A percentile compares a stretch with the other conserved stretches of the same genome.
These are phyloP conservation scores for Termitomyces sp. DNA, from an alignment of 768 basidiomycete genomes.

Conservation along the genomic window DNA sequence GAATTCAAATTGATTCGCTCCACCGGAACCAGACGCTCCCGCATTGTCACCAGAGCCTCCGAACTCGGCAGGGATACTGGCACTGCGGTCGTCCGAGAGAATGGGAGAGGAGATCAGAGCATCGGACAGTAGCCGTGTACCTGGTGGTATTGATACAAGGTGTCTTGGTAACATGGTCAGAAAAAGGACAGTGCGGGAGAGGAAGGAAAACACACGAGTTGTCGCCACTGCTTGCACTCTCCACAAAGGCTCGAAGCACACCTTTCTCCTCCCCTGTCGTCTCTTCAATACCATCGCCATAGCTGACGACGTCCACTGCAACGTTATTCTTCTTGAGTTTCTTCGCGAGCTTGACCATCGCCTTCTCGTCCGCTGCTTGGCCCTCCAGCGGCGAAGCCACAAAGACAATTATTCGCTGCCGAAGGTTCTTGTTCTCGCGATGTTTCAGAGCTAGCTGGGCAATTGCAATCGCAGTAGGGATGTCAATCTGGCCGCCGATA, in stretches of 20 bases:
- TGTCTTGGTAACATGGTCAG: constrained; percentile 51
- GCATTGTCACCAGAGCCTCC: constrained; percentile 47
- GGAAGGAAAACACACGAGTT: constrained; percentile 64
- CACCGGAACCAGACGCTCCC: constrained; percentile 44
- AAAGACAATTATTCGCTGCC: constrained; percentile 94
- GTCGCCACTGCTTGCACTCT: constrained; percentile 75
- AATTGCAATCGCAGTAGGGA: constrained; percentile 88
- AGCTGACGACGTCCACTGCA: constrained; percentile 86
- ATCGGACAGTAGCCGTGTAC: constrained; percentile 81
- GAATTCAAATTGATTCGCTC: constrained; percentile 69
- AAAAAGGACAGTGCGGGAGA: not conserved
- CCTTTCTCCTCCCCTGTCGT: constrained; percentile 55
- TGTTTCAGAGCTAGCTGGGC: constrained; percentile 97
- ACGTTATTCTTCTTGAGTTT: constrained; percentile 99
- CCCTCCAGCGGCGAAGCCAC: constrained; percentile 86
- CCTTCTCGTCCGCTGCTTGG: constrained; percentile 68
- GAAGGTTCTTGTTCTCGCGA: constrained; percentile 96
- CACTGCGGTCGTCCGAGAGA: constrained; percentile 71
- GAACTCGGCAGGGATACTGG: constrained; percentile 65
- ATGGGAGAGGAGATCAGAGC: constrained; percentile 77
- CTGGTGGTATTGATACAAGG: constrained; percentile 74
- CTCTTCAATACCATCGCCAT: constrained; percentile 86
- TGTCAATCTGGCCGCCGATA: constrained; percentile 81
- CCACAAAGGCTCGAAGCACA: constrained; percentile 79
- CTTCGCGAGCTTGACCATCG: constrained; percentile 87